phyloP scores from a whole-genome alignment of 371 early-diverging fungal species.

The Rhizopus arrhizus region DNA sequence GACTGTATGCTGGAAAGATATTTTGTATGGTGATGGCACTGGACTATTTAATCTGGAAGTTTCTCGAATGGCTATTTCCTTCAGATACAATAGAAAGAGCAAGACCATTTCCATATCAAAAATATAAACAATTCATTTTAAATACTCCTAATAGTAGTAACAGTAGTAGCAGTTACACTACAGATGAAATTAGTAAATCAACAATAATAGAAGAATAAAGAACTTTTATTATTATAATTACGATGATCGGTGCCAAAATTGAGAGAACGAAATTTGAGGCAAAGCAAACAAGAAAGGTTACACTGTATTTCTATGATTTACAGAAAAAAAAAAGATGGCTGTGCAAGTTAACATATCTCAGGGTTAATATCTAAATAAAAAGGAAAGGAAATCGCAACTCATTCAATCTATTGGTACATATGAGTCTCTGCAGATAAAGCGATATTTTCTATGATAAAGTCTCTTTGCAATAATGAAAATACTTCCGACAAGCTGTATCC shows the following conservation, averaged over 20 bases:
- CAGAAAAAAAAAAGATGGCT: constrained; percentile 7
- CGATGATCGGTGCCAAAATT: too few relatives aligned
- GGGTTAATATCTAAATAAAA: neutral
- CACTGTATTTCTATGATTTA: neutral
- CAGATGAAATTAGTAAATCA: neutral
- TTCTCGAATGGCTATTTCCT: constrained; percentile 88
- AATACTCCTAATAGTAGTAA: neutral
- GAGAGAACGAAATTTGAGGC: neutral
- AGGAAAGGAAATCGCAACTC: neutral
- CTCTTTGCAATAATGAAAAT: constrained; percentile 1
- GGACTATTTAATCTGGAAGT: constrained; percentile 78
- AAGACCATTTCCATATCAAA: constrained; percentile 64
- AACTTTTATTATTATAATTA: too few relatives aligned
- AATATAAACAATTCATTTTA: constrained; percentile 45
- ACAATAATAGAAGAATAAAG: constrained; percentile 1
- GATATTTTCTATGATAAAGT: neutral
- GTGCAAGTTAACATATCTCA: neutral
- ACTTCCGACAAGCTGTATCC: neutral
- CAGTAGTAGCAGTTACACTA: neutral
- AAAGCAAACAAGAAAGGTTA: constrained; percentile 1
- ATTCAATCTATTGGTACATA: neutral
- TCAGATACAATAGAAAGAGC: constrained; percentile 71
- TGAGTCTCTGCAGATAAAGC: neutral
- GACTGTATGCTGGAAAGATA: constrained; percentile 90
- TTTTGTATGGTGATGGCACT: constrained; percentile 88